Base-by-base conservation (phyloP, 23 red algal genomes). In the Chondrus crispus region DNA sequence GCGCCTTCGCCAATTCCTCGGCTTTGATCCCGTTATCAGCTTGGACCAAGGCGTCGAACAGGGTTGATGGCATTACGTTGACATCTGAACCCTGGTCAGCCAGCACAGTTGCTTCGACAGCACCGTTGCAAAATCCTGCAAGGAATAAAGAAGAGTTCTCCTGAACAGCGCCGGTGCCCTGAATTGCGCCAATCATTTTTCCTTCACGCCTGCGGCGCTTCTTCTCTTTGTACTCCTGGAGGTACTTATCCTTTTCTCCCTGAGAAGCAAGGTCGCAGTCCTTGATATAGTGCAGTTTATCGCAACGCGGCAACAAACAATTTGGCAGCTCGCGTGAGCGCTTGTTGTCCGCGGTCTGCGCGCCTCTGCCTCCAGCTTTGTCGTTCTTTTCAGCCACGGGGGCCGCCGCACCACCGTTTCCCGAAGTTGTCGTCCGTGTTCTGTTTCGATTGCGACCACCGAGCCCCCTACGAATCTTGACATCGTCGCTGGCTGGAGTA, bases 251-350 rank as follows among this genome's bases (percentile, higher is more conserved):
- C 40, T 54, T 76, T 2, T 76, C 12, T 18, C 38, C 48, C 6
- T 78, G 39, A 14, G 51, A 7, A 4, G 85, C 30, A 3, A 3
- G 45, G 4, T 20, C 7, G 40, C 85, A 89, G 41, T 89, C 12
- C 20, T 41, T 13, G 4, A 77, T 41, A 40, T 53, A 47, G 44
- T 66, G 44, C 9, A 47, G 3, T 29, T 32, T 70, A 30, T 78
- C 28, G 30, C 69, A 89, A 9, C 78, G 24, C 5, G 85, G 69
- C 20, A 77, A 60, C 3, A 78, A 51, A 41, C 85, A 89, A 58
- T 62, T 28, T 6, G 77, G 77, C 47, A 72, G n/a, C n/a, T n/a
- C n/a, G n/a, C n/a, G n/a, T n/a, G n/a, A n/a, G n/a, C n/a, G n/a
- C n/a, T n/a, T n/a, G n/a, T n/a, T n/a, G n/a, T n/a, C n/a, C n/a